Percentiles rank a stretch among this genome's conserved stretches.
These are phyloP conservation scores for Priceomyces fermenticarens DNA, from an alignment of 805 yeast species.

Conservation along the genomic window DNA sequence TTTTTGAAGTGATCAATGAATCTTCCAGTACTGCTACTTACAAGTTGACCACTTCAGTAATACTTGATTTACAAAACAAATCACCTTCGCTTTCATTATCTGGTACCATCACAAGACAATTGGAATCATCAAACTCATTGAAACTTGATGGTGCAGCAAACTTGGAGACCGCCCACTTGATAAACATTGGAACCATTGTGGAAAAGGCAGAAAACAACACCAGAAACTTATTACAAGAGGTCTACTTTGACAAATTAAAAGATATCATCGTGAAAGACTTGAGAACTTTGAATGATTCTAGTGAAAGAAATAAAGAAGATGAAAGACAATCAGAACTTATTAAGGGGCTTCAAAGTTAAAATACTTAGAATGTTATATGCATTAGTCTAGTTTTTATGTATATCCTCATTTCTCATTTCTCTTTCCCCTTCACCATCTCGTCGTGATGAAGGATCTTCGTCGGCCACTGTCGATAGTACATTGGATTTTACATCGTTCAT, in stretches of 20 bases:
- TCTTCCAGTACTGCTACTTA: constrained; percentile 44
- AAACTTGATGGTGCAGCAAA: constrained; percentile 28
- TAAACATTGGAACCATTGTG: constrained; percentile 78
- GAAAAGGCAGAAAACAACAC: constrained; percentile 87
- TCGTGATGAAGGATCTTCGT: constrained; percentile 7
- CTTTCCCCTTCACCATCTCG: neutral
- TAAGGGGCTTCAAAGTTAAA: constrained; percentile 33
- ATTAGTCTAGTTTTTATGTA: constrained; percentile 21
- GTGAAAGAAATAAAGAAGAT: constrained; percentile 27
- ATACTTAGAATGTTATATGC: too few species aligned
- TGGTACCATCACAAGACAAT: constrained; percentile 86
- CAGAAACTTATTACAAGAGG: constrained; percentile 86
- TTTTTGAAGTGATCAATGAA: constrained; percentile 64
- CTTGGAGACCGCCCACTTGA: constrained; percentile 67
- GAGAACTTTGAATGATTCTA: constrained; percentile 35
- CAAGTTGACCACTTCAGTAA: constrained; percentile 82
- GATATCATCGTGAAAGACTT: constrained; percentile 63
- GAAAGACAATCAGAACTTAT: constrained; percentile 34
- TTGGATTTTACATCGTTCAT: constrained; percentile 40
- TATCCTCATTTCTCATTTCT: constrained; percentile 11
- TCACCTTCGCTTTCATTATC: constrained; percentile 46
- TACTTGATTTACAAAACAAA: constrained; percentile 56
- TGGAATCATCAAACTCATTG: constrained; percentile 51
- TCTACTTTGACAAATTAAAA: constrained; percentile 90
- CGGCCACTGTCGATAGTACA: constrained; percentile 26